phyloP scores from a whole-genome alignment of 257 asterid species.

The Ophiorrhiza pumila region DNA sequence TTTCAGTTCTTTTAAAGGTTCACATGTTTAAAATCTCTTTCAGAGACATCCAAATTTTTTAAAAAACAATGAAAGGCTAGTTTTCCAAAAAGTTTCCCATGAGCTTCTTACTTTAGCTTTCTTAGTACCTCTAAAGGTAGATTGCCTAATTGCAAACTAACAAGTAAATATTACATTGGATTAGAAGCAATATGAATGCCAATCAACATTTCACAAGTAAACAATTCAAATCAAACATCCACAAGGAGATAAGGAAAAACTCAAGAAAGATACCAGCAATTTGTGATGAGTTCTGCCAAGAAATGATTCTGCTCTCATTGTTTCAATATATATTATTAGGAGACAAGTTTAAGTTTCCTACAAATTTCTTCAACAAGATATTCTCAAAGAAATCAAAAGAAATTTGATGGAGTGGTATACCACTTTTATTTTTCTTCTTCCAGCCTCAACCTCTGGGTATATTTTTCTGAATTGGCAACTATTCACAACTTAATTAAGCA shows the following conservation, averaged over 20 bases:
- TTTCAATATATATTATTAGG: neutral
- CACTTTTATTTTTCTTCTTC: neutral
- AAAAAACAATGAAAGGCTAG: neutral
- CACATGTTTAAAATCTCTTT: neutral
- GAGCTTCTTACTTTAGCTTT: neutral
- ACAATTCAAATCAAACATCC: neutral
- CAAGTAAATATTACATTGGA: neutral
- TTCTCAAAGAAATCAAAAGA: neutral
- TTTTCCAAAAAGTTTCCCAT: neutral
- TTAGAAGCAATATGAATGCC: neutral
- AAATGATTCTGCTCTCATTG: neutral
- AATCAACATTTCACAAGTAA: neutral
- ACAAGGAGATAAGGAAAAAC: neutral
- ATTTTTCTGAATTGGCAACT: neutral
- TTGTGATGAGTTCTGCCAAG: neutral
- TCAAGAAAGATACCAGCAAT: neutral
- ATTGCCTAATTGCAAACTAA: too few species aligned
- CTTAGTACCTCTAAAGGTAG: too few species aligned
- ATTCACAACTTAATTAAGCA: slow-evolving; percentile 5
- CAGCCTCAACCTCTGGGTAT: neutral
- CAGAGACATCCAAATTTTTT: neutral
- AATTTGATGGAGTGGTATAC: neutral
- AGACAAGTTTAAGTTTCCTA: neutral
- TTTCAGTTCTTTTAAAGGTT: neutral
- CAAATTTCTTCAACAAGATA: neutral